phyloP scores from a whole-genome alignment of 768 basidiomycete genomes.

The Paxillus rubicundulus region DNA sequence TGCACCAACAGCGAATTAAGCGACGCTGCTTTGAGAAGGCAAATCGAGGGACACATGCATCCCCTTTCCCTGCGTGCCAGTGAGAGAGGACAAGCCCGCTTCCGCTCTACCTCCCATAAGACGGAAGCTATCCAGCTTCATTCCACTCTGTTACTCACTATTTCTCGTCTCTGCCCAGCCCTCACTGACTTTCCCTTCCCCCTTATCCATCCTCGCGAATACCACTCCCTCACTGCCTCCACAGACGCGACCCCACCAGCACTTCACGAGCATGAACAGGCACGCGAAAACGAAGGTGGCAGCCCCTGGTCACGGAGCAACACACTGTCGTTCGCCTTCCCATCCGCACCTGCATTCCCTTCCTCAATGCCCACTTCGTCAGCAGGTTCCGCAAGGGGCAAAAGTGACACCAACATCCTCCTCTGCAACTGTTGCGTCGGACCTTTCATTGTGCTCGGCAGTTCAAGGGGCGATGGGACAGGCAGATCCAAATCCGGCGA shows the following conservation, averaged over 20 bases:
- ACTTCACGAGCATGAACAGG: no score
- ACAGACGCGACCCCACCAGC: neutral
- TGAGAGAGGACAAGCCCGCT: neutral
- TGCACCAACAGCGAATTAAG: no score
- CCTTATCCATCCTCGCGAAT: neutral
- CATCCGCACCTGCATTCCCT: neutral
- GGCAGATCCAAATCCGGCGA: slow-evolving; percentile 1
- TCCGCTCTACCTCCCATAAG: neutral
- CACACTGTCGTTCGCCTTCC: neutral
- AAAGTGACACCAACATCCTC: neutral
- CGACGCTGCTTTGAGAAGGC: no score
- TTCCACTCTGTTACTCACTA: neutral
- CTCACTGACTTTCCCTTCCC: neutral
- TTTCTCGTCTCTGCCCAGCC: neutral
- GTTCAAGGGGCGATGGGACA: slow-evolving; percentile 1
- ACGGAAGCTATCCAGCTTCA: neutral
- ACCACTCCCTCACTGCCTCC: neutral
- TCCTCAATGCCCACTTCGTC: neutral
- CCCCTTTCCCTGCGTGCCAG: neutral
- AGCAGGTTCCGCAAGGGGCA: slow-evolving; percentile 1
- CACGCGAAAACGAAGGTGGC: neutral
- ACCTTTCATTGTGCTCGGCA: neutral
- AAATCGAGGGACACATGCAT: neutral
- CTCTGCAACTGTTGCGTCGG: neutral
- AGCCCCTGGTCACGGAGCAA: neutral